Percentiles rank a stretch among this genome's conserved stretches.
Evolutionary conservation across 805 yeast species (phyloP).

Genomic region (Maudiozyma pseudohumilis): DNA sequence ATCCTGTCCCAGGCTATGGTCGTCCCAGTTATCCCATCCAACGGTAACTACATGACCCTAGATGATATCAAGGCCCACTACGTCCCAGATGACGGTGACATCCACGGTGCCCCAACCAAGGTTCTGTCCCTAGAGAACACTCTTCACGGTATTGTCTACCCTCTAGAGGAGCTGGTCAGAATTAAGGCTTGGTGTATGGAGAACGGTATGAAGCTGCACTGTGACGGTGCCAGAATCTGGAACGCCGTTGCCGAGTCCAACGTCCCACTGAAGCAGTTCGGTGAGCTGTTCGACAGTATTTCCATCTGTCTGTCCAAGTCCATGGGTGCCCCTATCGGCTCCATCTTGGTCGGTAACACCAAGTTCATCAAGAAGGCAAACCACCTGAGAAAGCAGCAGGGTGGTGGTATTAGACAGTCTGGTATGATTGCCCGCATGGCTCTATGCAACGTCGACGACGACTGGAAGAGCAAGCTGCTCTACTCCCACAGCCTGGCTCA

Average conservation of each 20-base stretch:
- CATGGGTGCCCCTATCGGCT: conserved; percentile 89
- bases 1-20: conserved; percentile 89
- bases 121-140: conserved; percentile 84
- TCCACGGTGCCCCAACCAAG: conserved; percentile 81
- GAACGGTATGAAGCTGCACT: conserved; percentile 54
- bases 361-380: conserved; percentile 57
- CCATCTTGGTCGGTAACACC: conserved; percentile 63
- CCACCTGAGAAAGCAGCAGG: conserved; percentile 84
- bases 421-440: conserved; percentile 82
- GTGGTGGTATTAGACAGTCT: conserved; percentile 88
- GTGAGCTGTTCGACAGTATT: conserved; percentile 75
- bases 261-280: conserved; percentile 56
- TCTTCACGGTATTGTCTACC: conserved; percentile 70
- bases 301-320: conserved; percentile 84
- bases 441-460: conserved; percentile 61
- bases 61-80: conserved; percentile 63
- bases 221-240: conserved; percentile 95
- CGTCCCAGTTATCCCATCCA: conserved; percentile 65
- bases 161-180: conserved; percentile 63
- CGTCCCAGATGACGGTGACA: conserved; percentile 66
- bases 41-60: conserved; percentile 66
- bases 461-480: conserved; percentile 50
- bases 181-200: conserved; percentile 62
- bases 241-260: conserved; percentile 69
- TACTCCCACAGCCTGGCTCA: conserved; percentile 43